Percentiles rank a stretch among this genome's conserved stretches.
Conservation (phyloP, 2,329 filamentous ascomycete genomes). For the Trichoderma sp. region DNA sequence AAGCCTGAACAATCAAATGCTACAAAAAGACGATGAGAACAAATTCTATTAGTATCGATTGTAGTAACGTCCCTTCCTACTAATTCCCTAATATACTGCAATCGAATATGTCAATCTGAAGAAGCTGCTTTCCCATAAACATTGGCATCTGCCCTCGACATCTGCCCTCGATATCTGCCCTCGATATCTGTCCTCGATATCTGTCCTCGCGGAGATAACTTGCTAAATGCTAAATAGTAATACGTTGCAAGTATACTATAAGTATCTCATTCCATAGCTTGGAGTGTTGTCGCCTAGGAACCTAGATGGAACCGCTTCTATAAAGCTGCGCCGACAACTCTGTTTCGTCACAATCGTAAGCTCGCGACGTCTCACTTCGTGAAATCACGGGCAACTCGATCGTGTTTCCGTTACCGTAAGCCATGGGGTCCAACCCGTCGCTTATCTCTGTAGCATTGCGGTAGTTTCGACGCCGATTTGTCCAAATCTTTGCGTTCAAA, state of each 20-base stretch:
- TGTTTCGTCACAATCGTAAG: constrained; percentile 23
- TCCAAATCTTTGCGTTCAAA: constrained; percentile 27
- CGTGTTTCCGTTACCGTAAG: constrained; percentile 30
- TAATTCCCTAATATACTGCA: neutral
- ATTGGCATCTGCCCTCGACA: neutral
- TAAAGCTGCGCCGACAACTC: neutral
- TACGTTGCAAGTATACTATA: neutral
- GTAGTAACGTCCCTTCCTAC: neutral
- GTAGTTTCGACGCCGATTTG: constrained; percentile 17
- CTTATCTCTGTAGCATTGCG: constrained; percentile 32
- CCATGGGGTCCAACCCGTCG: constrained; percentile 32
- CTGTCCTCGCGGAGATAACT: neutral
- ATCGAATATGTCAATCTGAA: neutral
- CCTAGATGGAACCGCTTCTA: constrained; percentile 14
- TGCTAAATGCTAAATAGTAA: neutral
- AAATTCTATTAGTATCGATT: neutral
- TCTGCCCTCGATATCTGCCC: too few species aligned
- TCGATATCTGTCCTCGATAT: too few species aligned
- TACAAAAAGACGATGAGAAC: neutral
- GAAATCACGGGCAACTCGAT: constrained; percentile 29
- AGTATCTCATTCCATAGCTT: neutral
- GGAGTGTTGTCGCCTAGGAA: neutral
- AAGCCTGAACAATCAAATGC: neutral
- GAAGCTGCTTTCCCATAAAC: neutral
- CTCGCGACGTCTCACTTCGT: neutral